Base-by-base conservation (phyloP, 768 basidiomycete genomes). In the Tephrocybe sp. region DNA sequence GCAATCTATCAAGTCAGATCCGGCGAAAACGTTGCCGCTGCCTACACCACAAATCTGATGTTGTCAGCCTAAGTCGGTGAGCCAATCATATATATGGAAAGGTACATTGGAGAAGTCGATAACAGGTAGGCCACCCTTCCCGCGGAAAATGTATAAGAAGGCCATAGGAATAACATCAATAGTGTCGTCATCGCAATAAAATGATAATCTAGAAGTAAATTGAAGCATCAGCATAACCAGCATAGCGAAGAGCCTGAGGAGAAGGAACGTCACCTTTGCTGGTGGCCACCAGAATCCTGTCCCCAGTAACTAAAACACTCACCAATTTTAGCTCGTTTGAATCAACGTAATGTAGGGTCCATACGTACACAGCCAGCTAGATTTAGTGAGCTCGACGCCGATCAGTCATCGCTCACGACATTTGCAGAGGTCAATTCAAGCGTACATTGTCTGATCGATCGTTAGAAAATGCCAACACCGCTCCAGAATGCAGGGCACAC, bases 1-100 rank as follows among this genome's bases (percentile, higher is more conserved):
- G 58, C 87, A 89, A 57, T 87, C 73, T 15, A 79, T 80, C n/a
- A 89, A 71, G 47, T 75, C 67, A 26, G 82, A 83, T 15, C 83
- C 83, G 2, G 77, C 50, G 56, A 86, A 87, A n/a, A 73, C 67
- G 3, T 69, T 55, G 39, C 75, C 67, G 45, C 73, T 62, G 3
- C 47, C 68, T 44, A 60, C 57, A 62, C 74, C 83, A 65, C 86
- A 86, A 44, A 73, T 83, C 83, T 87, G 22, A 41, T 32, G 18
- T 19, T 16, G 47, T 19, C 24, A 38, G 28, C 11, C 11, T 9
- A 7, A n/a, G 15, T 26, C 25, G 24, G 21, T 27, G 16, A 13
- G 11, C 9, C 22, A 21, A 8, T 19, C n/a, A 27, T 44, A 12
- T 43, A 15, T 21, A 25, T 19, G 37, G 15, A 25, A 58, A 68